Conservation (phyloP, 192 early-diverging fungal species). For the Neocallimastix lanati region DNA sequence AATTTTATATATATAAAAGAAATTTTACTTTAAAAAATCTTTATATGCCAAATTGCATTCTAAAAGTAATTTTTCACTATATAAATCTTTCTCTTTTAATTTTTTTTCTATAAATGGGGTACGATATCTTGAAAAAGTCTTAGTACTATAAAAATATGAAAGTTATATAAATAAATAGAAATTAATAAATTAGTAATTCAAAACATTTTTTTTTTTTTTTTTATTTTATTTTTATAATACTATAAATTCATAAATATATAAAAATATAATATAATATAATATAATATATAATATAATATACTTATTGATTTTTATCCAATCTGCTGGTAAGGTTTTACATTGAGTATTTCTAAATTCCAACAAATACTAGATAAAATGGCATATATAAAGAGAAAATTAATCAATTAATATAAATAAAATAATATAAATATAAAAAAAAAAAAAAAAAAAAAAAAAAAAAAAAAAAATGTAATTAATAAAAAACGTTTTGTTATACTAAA, state of each 20-base stretch:
- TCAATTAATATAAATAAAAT: too few relatives aligned
- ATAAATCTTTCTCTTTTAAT: conserved; percentile 31
- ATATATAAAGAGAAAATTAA: not conserved
- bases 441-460: too few relatives aligned
- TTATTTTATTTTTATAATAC: too few relatives aligned
- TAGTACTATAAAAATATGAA: conserved; percentile 12
- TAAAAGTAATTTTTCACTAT: conserved; percentile 26
- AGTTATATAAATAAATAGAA: too few relatives aligned
- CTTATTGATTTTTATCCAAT: conserved; percentile 51
- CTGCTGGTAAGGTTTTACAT: conserved; percentile 32
- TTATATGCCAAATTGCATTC: conserved; percentile 34
- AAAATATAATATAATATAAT: not conserved
- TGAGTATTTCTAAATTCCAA: conserved; percentile 45
- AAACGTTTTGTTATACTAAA: too few relatives aligned
- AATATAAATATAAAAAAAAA: too few relatives aligned
- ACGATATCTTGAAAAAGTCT: conserved; percentile 49
- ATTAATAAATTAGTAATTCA: too few relatives aligned
- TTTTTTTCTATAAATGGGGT: conserved; percentile 30
- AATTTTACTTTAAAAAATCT: conserved; percentile 16
- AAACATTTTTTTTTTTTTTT: too few relatives aligned
- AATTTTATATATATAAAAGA: not conserved
- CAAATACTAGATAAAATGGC: conserved; percentile 21
- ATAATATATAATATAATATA: not conserved
- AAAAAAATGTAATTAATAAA: too few relatives aligned
- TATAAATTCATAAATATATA: too few relatives aligned